phyloP scores from a whole-genome alignment of 306 rosid genomes.

The Castanopsis chinensis region DNA sequence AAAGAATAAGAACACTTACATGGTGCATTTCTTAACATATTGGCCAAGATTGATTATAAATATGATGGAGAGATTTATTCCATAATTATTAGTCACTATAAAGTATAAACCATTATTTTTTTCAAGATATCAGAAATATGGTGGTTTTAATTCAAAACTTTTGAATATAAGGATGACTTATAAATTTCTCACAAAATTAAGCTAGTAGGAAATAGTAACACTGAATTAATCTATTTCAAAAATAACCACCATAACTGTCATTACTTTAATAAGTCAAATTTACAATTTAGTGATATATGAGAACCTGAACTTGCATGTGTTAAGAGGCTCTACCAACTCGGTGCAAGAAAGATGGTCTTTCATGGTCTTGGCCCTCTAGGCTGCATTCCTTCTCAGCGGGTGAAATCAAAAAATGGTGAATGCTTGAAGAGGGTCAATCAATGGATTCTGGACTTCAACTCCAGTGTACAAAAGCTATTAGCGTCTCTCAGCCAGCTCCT shows the following conservation, averaged over 20 bases:
- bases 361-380: conserved; percentile 84
- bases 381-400: conserved; percentile 93
- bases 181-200: no score
- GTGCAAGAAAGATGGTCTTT: conserved; percentile 59
- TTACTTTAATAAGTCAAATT: neutral
- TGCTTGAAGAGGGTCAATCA: conserved; percentile 66
- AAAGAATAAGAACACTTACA: no score
- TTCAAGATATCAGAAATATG: no score
- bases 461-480: conserved; percentile 45
- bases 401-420: conserved; percentile 59
- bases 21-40: no score
- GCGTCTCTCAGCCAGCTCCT: conserved; percentile 47
- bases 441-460: conserved; percentile 43
- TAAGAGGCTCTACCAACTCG: conserved; percentile 63
- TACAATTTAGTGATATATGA: neutral
- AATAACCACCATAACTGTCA: neutral
- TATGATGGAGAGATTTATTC: no score
- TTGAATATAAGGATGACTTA: no score
- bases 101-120: no score
- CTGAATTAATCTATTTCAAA: no score
- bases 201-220: no score
- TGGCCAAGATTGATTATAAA: no score
- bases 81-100: no score
- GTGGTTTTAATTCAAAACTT: no score
- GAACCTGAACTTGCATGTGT: neutral